Percentiles rank a stretch among this genome's conserved stretches.
phyloP scores from a whole-genome alignment of 129 eudicot species.

The Centrapalus pauciflorus region DNA sequence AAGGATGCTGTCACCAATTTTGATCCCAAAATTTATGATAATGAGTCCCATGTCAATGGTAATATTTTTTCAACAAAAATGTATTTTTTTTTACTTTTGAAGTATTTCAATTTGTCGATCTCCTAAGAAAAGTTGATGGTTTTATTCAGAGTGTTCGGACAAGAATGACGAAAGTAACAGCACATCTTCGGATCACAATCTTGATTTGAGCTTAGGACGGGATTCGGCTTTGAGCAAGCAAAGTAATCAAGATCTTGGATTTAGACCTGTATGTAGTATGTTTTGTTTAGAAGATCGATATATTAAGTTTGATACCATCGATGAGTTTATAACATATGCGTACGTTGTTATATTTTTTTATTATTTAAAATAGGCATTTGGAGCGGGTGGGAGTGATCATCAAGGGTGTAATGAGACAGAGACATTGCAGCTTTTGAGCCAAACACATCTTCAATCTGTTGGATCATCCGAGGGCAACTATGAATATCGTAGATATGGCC shows the following conservation, averaged over 20 bases:
- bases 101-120: not conserved
- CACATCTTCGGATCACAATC: constrained; percentile 47
- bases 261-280: constrained; percentile 24
- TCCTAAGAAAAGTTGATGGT: not conserved
- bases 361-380: constrained; percentile 19
- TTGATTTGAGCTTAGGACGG: constrained; percentile 72
- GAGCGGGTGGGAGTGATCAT: constrained; percentile 28
- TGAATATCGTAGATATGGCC: constrained; percentile 40
- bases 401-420: constrained; percentile 42
- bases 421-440: constrained; percentile 54
- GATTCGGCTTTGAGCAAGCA: constrained; percentile 32
- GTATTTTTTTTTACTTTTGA: not conserved
- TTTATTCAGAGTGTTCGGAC: constrained; percentile 33
- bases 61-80: constrained; percentile 1
- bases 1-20: constrained; percentile 91
- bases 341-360: not conserved
- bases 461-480: constrained; percentile 33
- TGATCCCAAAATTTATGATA: constrained; percentile 66
- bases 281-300: not conserved
- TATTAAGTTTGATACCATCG: not conserved
- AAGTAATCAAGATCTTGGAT: constrained; percentile 31
- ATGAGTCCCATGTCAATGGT: constrained; percentile 52
- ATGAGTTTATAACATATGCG: not conserved
- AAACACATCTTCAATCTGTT: constrained; percentile 54
- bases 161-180: constrained; percentile 9